Conservation (phyloP, 208 protist genomes). For the Trypanosoma scelopori region DNA sequence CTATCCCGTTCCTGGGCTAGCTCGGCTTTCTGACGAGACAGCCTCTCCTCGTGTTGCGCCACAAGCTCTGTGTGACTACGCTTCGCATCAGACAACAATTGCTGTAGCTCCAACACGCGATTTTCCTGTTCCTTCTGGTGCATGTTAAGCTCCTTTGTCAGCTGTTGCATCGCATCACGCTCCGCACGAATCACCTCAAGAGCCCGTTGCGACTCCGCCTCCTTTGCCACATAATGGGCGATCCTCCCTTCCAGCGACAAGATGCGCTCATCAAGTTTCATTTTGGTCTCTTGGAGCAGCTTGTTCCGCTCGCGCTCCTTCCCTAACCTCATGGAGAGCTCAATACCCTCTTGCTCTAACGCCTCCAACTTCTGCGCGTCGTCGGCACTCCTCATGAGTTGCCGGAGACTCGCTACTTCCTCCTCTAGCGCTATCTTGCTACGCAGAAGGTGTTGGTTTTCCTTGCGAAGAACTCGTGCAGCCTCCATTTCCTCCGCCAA, state of each 20-base stretch:
- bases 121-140: slow-evolving; percentile 23
- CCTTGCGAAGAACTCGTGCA: slow-evolving; percentile 28
- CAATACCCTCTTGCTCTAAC: slow-evolving; percentile 37
- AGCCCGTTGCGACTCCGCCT: slow-evolving; percentile 7
- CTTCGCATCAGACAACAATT: slow-evolving; percentile 29
- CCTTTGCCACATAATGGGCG: slow-evolving; percentile 15
- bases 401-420: slow-evolving; percentile 29
- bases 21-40: slow-evolving; percentile 23
- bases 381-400: slow-evolving; percentile 8
- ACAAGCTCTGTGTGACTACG: slow-evolving; percentile 6
- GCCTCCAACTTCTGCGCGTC: slow-evolving; percentile 21
- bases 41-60: slow-evolving; percentile 9
- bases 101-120: slow-evolving; percentile 39
- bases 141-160: neutral
- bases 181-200: neutral
- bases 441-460: slow-evolving; percentile 31
- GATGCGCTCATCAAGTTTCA: slow-evolving; percentile 33
- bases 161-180: slow-evolving; percentile 1
- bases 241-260: slow-evolving; percentile 42
- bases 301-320: slow-evolving; percentile 56
- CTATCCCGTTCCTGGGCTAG: slow-evolving; percentile 29
- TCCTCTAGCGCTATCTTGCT: slow-evolving; percentile 29
- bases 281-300: slow-evolving; percentile 25
- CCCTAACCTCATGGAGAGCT: slow-evolving; percentile 57
- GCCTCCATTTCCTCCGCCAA: slow-evolving; percentile 69